A percentile compares a stretch with the other conserved stretches of the same genome.
Evolutionary conservation across 2,329 filamentous ascomycete species (phyloP).

Genomic region (Elsinoe perseae): DNA sequence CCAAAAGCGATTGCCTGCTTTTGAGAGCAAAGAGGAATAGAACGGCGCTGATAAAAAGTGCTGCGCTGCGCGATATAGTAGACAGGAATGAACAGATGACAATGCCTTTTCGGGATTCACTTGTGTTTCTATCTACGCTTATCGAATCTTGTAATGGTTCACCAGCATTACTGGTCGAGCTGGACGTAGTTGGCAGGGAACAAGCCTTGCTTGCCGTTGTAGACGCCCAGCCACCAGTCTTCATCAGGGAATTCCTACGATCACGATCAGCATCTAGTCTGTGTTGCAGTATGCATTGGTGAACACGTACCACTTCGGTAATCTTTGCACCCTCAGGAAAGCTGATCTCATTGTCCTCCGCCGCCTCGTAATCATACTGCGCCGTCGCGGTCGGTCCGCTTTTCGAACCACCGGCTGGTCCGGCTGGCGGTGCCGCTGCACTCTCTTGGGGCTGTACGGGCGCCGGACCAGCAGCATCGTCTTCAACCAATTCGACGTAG

Average conservation of each 20-base stretch:
- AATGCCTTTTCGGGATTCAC: not conserved
- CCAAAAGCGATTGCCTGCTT: slow-evolving; percentile 69
- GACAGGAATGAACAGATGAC: slow-evolving; percentile 15
- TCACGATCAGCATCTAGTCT: slow-evolving; percentile 27
- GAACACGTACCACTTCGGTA: slow-evolving; percentile 59
- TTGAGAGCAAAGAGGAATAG: slow-evolving; percentile 63
- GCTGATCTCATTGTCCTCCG: slow-evolving; percentile 78
- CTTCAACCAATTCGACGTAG: slow-evolving; percentile 81
- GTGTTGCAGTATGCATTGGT: not conserved
- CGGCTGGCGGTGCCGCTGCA: slow-evolving; percentile 22
- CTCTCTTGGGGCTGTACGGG: slow-evolving; percentile 25
- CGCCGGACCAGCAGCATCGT: slow-evolving; percentile 38
- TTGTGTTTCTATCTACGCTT: not conserved
- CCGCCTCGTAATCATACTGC: slow-evolving; percentile 92
- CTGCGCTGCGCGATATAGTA: not conserved
- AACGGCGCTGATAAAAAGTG: no score
- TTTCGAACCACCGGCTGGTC: slow-evolving; percentile 32
- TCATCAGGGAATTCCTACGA: slow-evolving; percentile 86
- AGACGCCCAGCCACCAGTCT: slow-evolving; percentile 96
- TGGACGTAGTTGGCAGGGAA: slow-evolving; percentile 56
- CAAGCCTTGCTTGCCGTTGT: slow-evolving; percentile 68
- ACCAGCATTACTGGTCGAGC: slow-evolving; percentile 35
- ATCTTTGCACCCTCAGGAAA: slow-evolving; percentile 87
- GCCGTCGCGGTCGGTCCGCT: slow-evolving; percentile 61
- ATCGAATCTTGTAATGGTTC: not conserved